Evolutionary conservation across 352 stramenopile genomes (phyloP).

Genomic region (Phytophthora constricta): DNA sequence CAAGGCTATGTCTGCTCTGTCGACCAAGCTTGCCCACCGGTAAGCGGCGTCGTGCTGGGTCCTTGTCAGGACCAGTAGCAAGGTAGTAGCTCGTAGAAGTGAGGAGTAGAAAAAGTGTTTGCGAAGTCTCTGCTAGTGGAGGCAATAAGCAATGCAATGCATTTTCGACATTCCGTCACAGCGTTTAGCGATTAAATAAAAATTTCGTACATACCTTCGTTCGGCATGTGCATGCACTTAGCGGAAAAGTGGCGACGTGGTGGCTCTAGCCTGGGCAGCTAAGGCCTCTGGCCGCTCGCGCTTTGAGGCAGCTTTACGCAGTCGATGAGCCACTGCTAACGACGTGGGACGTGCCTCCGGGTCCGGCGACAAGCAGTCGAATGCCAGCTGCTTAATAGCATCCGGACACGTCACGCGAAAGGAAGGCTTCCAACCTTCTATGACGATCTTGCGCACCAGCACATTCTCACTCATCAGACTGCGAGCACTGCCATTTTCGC

Average conservation of each 20-base stretch:
- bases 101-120: not conserved
- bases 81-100: too few species aligned
- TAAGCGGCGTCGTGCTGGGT: conserved; percentile 32
- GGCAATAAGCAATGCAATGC: not conserved
- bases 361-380: conserved; percentile 51
- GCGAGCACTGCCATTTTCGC: conserved; percentile 25
- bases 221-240: conserved; percentile 6
- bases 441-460: conserved; percentile 59
- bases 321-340: conserved; percentile 49
- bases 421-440: conserved; percentile 53
- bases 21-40: conserved; percentile 85
- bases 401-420: conserved; percentile 57
- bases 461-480: conserved; percentile 43
- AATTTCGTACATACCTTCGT: not conserved
- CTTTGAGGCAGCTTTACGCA: conserved; percentile 52
- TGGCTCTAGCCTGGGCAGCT: conserved; percentile 35
- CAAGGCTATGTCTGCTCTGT: conserved; percentile 88
- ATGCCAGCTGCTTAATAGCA: conserved; percentile 49
- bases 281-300: conserved; percentile 36
- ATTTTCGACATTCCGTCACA: not conserved
- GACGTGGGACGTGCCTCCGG: conserved; percentile 47
- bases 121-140: not conserved
- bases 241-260: conserved; percentile 34
- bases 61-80: not conserved
- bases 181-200: not conserved